Base-by-base conservation (phyloP, 257 asterid genomes). In the Solanum ossicruentum region DNA sequence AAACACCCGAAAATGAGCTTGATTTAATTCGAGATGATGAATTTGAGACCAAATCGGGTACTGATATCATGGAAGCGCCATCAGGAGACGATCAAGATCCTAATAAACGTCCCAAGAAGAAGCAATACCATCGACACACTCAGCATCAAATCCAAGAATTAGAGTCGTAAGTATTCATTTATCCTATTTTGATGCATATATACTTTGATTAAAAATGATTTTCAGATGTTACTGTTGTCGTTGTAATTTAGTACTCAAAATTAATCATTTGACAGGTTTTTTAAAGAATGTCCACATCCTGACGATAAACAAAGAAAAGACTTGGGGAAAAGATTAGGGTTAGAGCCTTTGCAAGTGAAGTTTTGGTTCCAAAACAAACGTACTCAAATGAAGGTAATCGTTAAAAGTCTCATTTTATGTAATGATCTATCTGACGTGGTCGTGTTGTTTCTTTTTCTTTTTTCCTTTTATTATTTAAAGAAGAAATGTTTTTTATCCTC, bases 81-180 rank as follows among this genome's bases (percentile, higher is more conserved):
- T 91, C 97, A 1, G 97, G 95, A 4, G 97, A 94, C 1, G 96
- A 94, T 82, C 93, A 91, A 70, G 96, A 93, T 72, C 96, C 96
- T 21, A 91, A 88, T 65, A 92, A 91, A 75, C 95, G 93, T 6
- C 91, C 94, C 60, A 92, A 91, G 78, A 92, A 90, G 92, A 94
- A 94, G 85, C 93, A 92, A 0, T 94, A 93, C 17, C 97, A 93
- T 82, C 98, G 98, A 60, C 98, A 94, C 83, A 93, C 98, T 0
- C 95, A 91, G 71, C 94, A 91, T 73, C 98, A 94, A 83, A 93
- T 94, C 83, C 91, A 87, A 12, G 98, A 94, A 86, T 88, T 94
- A 96, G 98, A 94, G 85, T 60, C 92, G 98, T 94, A 93, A 36
- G 92, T 8, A 58, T 75, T 69, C 26, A 45, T 86, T 20, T 16